phyloP scores from a whole-genome alignment of 208 protist species.

The Trypanosoma scelopori region DNA sequence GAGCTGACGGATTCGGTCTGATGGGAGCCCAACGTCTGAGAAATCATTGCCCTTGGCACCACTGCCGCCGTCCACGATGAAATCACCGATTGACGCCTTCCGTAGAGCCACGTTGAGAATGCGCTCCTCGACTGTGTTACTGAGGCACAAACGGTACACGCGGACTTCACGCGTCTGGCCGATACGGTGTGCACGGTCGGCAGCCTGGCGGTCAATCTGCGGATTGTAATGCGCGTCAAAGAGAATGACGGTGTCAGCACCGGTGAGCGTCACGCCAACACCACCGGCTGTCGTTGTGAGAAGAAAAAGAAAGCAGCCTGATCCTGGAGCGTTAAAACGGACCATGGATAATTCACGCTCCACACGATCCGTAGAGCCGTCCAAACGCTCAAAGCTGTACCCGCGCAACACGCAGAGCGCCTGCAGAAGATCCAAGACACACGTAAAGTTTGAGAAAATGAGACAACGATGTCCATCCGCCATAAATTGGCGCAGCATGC shows the following conservation, averaged over 20 bases:
- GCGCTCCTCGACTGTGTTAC: conserved; percentile 93
- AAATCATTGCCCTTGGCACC: conserved; percentile 28
- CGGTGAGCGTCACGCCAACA: conserved; percentile 98
- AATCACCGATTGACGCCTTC: conserved; percentile 94
- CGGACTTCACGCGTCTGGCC: conserved; percentile 94
- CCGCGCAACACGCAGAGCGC: conserved; percentile 67
- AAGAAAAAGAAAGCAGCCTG: conserved; percentile 95
- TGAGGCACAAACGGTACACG: conserved; percentile 95
- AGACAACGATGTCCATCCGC: conserved; percentile 79
- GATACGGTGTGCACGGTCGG: conserved; percentile 94
- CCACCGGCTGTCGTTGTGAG: conserved; percentile 97
- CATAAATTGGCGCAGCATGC: conserved; percentile 85
- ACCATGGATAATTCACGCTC: conserved; percentile 93
- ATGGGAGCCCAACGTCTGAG: conserved; percentile 23
- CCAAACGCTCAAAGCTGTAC: conserved; percentile 82
- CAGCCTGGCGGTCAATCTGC: conserved; percentile 97
- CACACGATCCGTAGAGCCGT: conserved; percentile 78
- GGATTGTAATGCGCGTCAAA: conserved; percentile 98
- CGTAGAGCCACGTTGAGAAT: conserved; percentile 92
- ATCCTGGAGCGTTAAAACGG: conserved; percentile 89
- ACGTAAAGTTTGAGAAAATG: conserved; percentile 92
- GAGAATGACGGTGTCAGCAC: conserved; percentile 95
- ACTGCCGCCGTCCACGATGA: conserved; percentile 80
- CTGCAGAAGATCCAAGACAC: conserved; percentile 86
- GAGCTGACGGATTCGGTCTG: conserved; percentile 56